phyloP scores from a whole-genome alignment of 805 yeast genomes.

The Sugiyamaella lignohabitans region DNA sequence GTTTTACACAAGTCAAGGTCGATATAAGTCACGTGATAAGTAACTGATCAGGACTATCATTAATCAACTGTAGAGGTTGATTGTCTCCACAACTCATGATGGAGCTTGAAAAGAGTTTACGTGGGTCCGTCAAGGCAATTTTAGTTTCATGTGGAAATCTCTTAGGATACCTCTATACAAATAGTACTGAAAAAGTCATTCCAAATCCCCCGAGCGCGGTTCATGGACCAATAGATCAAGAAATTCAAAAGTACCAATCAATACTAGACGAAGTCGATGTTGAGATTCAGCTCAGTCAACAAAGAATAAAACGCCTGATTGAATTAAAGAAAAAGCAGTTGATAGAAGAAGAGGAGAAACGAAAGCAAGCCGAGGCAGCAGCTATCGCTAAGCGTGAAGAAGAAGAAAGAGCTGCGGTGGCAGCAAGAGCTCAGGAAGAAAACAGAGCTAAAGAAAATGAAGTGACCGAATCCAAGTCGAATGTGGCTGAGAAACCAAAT shows the following conservation, averaged over 20 bases:
- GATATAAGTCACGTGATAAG: too few species aligned
- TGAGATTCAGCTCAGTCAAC: slow-evolving; percentile 17
- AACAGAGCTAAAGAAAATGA: slow-evolving; percentile 1
- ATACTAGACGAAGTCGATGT: slow-evolving; percentile 20
- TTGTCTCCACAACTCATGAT: neutral
- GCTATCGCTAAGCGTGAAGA: slow-evolving; percentile 1
- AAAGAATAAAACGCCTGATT: slow-evolving; percentile 5
- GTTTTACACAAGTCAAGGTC: too few species aligned
- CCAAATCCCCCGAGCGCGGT: slow-evolving; percentile 23
- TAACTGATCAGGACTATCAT: too few species aligned
- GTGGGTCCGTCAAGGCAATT: slow-evolving; percentile 14
- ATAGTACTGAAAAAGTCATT: slow-evolving; percentile 17
- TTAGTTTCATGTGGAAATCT: slow-evolving; percentile 19
- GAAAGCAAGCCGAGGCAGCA: slow-evolving; percentile 3
- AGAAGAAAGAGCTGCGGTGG: slow-evolving; percentile 1
- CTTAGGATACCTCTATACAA: slow-evolving; percentile 12
- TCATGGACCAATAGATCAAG: slow-evolving; percentile 20
- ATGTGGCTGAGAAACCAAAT: neutral
- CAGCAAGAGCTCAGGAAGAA: neutral
- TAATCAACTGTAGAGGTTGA: too few species aligned
- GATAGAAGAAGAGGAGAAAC: slow-evolving; percentile 7
- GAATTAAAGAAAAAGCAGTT: slow-evolving; percentile 6
- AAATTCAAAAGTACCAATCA: slow-evolving; percentile 14
- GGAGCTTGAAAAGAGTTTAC: slow-evolving; percentile 12
- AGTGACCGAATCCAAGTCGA: neutral